Conservation (phyloP, 805 yeast species). For the Candida caryicola region DNA sequence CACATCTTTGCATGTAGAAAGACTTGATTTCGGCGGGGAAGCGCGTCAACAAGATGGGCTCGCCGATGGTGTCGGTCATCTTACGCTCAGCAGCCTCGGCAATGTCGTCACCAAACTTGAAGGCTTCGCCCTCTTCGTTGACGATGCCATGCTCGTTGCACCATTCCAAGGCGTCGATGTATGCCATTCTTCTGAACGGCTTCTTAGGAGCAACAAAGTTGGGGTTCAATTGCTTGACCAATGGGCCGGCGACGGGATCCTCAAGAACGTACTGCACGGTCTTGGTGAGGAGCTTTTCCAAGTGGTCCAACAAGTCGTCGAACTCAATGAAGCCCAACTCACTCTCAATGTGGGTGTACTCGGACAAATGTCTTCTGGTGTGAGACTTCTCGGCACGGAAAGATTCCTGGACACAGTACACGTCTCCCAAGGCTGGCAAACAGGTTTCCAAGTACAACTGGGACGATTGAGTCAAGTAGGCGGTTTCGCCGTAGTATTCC, state of each 20-base stretch:
- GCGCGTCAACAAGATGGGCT: conserved; percentile 85
- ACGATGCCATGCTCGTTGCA: conserved; percentile 90
- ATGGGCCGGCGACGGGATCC: conserved; percentile 90
- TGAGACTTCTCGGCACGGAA: conserved; percentile 99
- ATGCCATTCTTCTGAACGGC: conserved; percentile 91
- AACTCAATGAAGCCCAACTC: conserved; percentile 87
- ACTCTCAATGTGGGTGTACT: conserved; percentile 95
- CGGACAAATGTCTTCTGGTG: conserved; percentile 96
- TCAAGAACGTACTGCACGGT: conserved; percentile 73
- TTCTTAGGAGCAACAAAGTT: conserved; percentile 72
- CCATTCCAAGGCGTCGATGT: conserved; percentile 91
- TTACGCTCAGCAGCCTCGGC: conserved; percentile 99
- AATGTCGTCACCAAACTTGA: conserved; percentile 97
- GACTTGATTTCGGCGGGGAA: conserved; percentile 98
- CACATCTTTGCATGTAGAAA: conserved; percentile 93
- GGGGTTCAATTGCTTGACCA: conserved; percentile 90
- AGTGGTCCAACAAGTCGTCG: conserved; percentile 80
- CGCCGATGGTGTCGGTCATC: conserved; percentile 94
- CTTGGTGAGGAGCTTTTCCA: conserved; percentile 73
- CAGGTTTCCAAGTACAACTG: conserved; percentile 96
- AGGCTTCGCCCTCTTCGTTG: conserved; percentile 91
- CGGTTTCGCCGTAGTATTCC: conserved; percentile 96
- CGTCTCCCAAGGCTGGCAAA: conserved; percentile 95
- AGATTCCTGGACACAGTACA: conserved; percentile 94
- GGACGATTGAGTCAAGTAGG: conserved; percentile 93